Evolutionary conservation across 2,329 filamentous ascomycete genomes (phyloP).

Genomic region (Aspergillus sp.): DNA sequence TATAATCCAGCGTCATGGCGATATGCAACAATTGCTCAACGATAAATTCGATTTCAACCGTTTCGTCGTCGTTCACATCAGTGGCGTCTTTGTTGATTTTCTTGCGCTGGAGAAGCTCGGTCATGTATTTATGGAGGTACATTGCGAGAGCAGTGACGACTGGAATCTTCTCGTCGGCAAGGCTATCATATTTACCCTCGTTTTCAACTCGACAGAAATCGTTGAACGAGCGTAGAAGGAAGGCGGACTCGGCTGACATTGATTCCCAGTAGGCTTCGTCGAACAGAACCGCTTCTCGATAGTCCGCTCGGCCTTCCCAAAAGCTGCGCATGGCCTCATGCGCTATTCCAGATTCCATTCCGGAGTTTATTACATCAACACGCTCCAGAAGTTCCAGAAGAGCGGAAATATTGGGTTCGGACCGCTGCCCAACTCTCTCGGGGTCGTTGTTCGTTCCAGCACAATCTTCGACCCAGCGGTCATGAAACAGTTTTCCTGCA

Average conservation of each 20-base stretch:
- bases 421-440: slow-evolving; percentile 51
- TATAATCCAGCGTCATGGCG: slow-evolving; percentile 87
- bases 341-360: slow-evolving; percentile 84
- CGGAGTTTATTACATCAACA: slow-evolving; percentile 89
- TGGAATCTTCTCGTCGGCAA: slow-evolving; percentile 90
- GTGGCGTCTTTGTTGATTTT: slow-evolving; percentile 46
- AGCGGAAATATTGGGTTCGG: slow-evolving; percentile 73
- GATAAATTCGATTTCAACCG: slow-evolving; percentile 89
- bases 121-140: slow-evolving; percentile 78
- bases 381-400: slow-evolving; percentile 88
- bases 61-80: slow-evolving; percentile 74
- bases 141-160: slow-evolving; percentile 91
- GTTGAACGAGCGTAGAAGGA: slow-evolving; percentile 89
- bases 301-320: slow-evolving; percentile 81
- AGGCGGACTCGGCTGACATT: slow-evolving; percentile 74
- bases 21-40: slow-evolving; percentile 95
- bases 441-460: slow-evolving; percentile 65
- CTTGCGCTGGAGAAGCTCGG: slow-evolving; percentile 45
- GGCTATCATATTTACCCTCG: slow-evolving; percentile 70
- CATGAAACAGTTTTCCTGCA: slow-evolving; percentile 82
- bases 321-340: slow-evolving; percentile 94
- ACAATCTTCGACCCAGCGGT: slow-evolving; percentile 98
- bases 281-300: slow-evolving; percentile 46
- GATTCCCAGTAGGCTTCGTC: slow-evolving; percentile 48
- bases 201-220: slow-evolving; percentile 80